Evolutionary conservation across 257 asterid genomes (phyloP).

Genomic region (Capsicum rhomboideum): DNA sequence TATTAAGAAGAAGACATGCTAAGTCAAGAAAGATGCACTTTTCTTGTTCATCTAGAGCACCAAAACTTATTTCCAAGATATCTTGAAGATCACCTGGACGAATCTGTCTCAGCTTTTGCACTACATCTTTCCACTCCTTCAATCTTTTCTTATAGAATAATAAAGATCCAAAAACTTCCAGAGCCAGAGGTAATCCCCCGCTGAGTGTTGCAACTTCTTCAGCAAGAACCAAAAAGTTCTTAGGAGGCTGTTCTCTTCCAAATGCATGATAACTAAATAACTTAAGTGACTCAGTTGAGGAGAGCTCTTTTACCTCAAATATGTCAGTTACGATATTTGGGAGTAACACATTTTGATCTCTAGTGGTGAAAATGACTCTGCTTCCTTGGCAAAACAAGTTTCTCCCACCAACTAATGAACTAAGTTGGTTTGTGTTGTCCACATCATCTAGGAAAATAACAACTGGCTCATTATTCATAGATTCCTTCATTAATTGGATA

Average conservation of each 20-base stretch:
- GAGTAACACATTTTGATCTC: constrained; percentile 13
- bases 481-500: not conserved
- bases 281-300: constrained; percentile 6
- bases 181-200: constrained; percentile 25
- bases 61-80: constrained; percentile 20
- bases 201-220: constrained; percentile 9
- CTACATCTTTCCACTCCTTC: constrained; percentile 18
- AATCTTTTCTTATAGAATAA: constrained; percentile 17
- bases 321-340: not conserved
- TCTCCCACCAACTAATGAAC: constrained; percentile 1
- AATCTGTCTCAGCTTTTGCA: constrained; percentile 16
- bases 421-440: constrained; percentile 10
- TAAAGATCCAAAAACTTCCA: constrained; percentile 25
- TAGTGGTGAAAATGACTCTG: constrained; percentile 15
- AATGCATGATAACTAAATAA: constrained; percentile 23
- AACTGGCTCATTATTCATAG: constrained; percentile 1
- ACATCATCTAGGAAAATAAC: constrained; percentile 22
- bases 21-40: constrained; percentile 24
- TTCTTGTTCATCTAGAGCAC: constrained; percentile 20
- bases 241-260: constrained; percentile 20
- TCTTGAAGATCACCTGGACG: constrained; percentile 22
- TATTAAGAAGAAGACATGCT: constrained; percentile 21
- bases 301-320: constrained; percentile 7
- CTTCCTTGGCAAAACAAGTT: constrained; percentile 22
- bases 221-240: constrained; percentile 5